phyloP scores from a whole-genome alignment of 306 rosid genomes.

The Delonix regia region DNA sequence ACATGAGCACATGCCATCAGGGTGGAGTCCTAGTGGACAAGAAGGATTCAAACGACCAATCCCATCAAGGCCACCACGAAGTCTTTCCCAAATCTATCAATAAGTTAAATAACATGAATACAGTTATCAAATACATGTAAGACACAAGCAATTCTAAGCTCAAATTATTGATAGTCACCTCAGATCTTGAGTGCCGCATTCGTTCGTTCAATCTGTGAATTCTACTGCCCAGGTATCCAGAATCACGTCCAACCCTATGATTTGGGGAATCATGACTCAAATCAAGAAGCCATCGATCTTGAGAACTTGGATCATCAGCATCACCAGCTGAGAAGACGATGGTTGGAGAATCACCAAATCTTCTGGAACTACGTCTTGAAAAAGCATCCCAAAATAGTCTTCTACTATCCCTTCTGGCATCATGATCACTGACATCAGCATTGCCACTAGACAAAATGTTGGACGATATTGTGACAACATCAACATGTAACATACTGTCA shows the following conservation, averaged over 20 bases:
- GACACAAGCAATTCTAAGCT: constrained; percentile 28
- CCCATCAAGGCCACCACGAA: constrained; percentile 81
- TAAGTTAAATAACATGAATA: constrained; percentile 37
- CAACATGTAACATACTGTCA: constrained; percentile 73
- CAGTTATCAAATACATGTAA: constrained; percentile 29
- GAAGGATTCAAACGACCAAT: constrained; percentile 58
- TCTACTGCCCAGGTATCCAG: constrained; percentile 67
- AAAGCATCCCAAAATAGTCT: constrained; percentile 90
- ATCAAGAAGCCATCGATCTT: constrained; percentile 92
- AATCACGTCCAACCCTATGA: constrained; percentile 59
- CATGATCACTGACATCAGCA: constrained; percentile 54
- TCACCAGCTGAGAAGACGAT: constrained; percentile 69
- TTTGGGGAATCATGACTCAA: constrained; percentile 71
- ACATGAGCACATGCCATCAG: constrained; percentile 86
- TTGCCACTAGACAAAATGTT: constrained; percentile 62
- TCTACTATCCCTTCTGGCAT: constrained; percentile 81
- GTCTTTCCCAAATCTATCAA: constrained; percentile 89
- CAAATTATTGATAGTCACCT: constrained; percentile 59
- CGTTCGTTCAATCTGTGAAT: constrained; percentile 67
- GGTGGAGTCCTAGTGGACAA: constrained; percentile 89
- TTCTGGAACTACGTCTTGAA: constrained; percentile 84
- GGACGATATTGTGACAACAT: constrained; percentile 82
- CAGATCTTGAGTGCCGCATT: constrained; percentile 76
- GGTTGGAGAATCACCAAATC: constrained; percentile 78
- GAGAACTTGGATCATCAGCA: constrained; percentile 65